A percentile compares a stretch with the other conserved stretches of the same genome.
phyloP scores from a whole-genome alignment of 2,329 filamentous ascomycete species.

The Exserohilum rostratum region DNA sequence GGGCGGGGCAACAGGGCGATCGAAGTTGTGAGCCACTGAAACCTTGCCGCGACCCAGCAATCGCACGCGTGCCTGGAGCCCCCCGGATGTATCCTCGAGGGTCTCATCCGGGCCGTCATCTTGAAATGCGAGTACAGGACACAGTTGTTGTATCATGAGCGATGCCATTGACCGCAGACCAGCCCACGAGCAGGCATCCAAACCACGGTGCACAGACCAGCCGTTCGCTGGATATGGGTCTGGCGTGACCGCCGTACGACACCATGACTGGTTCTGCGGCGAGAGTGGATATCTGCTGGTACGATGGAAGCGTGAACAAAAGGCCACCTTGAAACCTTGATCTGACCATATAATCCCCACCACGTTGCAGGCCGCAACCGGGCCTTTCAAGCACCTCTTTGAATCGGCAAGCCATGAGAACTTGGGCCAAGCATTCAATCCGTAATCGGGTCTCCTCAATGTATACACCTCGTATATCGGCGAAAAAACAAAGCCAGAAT shows the following conservation, averaged over 20 bases:
- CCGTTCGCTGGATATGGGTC: not conserved
- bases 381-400: too few relatives aligned
- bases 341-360: too few relatives aligned
- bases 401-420: too few relatives aligned
- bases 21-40: slow-evolving; percentile 12
- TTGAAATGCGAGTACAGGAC: not conserved
- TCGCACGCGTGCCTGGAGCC: slow-evolving; percentile 21
- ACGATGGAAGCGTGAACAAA: too few relatives aligned
- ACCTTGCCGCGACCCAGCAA: slow-evolving; percentile 19
- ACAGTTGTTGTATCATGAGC: not conserved
- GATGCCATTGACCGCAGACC: not conserved
- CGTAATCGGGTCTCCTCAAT: too few relatives aligned
- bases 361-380: too few relatives aligned
- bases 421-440: too few relatives aligned
- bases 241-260: not conserved
- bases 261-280: not conserved
- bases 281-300: not conserved
- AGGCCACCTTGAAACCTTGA: too few relatives aligned
- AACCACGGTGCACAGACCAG: slow-evolving; percentile 5
- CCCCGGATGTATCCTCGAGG: not conserved
- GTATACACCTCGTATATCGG: too few relatives aligned
- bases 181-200: not conserved
- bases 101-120: not conserved
- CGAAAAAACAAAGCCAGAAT: too few relatives aligned
- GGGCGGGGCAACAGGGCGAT: slow-evolving; percentile 27